These are phyloP conservation scores for Pseudodiploospora longispora DNA, from an alignment of 2,329 filamentous ascomycete species.

Conservation along the genomic window DNA sequence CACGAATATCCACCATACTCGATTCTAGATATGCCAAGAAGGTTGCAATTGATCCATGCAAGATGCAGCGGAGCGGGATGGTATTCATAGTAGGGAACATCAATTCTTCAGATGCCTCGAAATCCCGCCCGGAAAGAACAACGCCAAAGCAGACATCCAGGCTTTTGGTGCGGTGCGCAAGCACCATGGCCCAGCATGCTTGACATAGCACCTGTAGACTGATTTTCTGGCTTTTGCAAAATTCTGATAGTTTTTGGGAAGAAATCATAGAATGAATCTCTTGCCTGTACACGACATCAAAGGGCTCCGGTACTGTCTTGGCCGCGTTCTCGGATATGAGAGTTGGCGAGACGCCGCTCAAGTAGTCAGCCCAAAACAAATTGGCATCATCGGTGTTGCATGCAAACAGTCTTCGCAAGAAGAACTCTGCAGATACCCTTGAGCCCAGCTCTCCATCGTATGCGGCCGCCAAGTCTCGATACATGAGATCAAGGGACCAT, in stretches of 20 bases:
- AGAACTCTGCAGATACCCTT: slow-evolving; percentile 41
- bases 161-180: slow-evolving; percentile 53
- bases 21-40: slow-evolving; percentile 70
- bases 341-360: slow-evolving; percentile 43
- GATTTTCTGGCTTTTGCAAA: slow-evolving; percentile 60
- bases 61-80: slow-evolving; percentile 61
- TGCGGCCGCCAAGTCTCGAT: slow-evolving; percentile 58
- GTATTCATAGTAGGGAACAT: slow-evolving; percentile 94
- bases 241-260: slow-evolving; percentile 26
- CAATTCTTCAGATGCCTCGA: slow-evolving; percentile 55
- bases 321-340: slow-evolving; percentile 15
- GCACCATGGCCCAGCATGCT: slow-evolving; percentile 63
- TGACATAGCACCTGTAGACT: slow-evolving; percentile 71
- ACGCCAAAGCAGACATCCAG: slow-evolving; percentile 77
- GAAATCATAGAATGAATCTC: slow-evolving; percentile 9
- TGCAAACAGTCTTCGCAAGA: slow-evolving; percentile 32
- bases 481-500: slow-evolving; percentile 69
- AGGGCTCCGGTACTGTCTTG: background rate
- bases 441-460: slow-evolving; percentile 41
- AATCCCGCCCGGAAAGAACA: slow-evolving; percentile 77
- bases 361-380: slow-evolving; percentile 63
- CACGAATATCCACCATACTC: slow-evolving; percentile 55
- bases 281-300: slow-evolving; percentile 4
- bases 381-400: slow-evolving; percentile 14
- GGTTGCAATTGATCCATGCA: slow-evolving; percentile 58